Evolutionary conservation across 345 rosid genomes (phyloP).

Genomic region (Noccaea bulbosa): DNA sequence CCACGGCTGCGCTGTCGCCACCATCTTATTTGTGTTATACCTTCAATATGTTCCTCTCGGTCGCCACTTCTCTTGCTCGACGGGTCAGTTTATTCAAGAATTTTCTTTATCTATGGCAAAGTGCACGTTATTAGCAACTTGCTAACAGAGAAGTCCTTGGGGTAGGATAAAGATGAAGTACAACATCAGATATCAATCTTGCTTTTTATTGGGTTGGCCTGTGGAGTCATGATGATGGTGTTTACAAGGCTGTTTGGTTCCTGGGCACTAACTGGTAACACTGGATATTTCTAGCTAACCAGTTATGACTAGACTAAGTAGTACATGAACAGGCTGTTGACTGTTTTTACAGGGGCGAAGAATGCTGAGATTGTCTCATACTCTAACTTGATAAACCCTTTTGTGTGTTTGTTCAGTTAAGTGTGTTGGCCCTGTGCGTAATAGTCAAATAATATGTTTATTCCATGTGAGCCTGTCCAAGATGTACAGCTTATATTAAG

Average conservation of each 20-base stretch:
- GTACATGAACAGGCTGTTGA: constrained; percentile 21
- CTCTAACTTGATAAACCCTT: constrained; percentile 20
- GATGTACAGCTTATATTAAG: not conserved
- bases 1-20: constrained; percentile 69
- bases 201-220: constrained; percentile 67
- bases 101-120: constrained; percentile 6
- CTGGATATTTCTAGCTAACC: constrained; percentile 5
- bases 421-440: not conserved
- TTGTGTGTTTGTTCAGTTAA: not conserved
- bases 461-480: constrained; percentile 10
- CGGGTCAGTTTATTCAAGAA: constrained; percentile 43
- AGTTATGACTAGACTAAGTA: constrained; percentile 4
- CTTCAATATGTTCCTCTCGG: constrained; percentile 66
- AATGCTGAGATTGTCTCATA: constrained; percentile 61
- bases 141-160: constrained; percentile 28
- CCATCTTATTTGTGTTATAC: constrained; percentile 50
- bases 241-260: constrained; percentile 72
- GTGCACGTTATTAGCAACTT: constrained; percentile 15
- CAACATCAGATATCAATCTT: constrained; percentile 88
- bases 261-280: constrained; percentile 77
- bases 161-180: constrained; percentile 82
- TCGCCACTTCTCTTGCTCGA: constrained; percentile 61
- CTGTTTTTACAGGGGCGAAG: constrained; percentile 64
- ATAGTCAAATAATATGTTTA: constrained; percentile 2
- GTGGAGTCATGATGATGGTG: constrained; percentile 73